Percentiles rank a stretch among this genome's conserved stretches.
These are phyloP conservation scores for Lasiodiplodia hormozganensis DNA, from an alignment of 2,329 filamentous ascomycete species.

Conservation along the genomic window DNA sequence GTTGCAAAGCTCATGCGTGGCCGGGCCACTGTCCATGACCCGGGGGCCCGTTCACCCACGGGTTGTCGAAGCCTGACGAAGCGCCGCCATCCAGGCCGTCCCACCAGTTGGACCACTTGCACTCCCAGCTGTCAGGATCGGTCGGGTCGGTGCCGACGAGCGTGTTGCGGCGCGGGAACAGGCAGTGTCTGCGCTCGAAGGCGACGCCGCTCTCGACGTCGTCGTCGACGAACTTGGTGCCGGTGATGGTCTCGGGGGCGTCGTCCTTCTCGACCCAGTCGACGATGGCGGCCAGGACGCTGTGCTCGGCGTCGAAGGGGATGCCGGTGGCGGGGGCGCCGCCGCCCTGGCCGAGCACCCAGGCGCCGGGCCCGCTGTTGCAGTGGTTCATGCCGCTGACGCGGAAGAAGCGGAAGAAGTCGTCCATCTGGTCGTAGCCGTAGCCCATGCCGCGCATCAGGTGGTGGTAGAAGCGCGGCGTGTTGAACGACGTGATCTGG, in stretches of 20 bases:
- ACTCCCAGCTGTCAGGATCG: conserved; percentile 42
- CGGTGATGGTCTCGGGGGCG: conserved; percentile 49
- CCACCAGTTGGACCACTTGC: conserved; percentile 29
- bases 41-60: not conserved
- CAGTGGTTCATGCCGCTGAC: conserved; percentile 62
- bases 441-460: conserved; percentile 52
- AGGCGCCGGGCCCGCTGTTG: conserved; percentile 55
- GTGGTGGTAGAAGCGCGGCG: conserved; percentile 57
- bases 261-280: conserved; percentile 54
- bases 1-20: not conserved
- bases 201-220: conserved; percentile 36
- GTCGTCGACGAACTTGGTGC: conserved; percentile 37
- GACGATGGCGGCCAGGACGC: conserved; percentile 56
- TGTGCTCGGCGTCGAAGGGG: conserved; percentile 48
- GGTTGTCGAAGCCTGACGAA: not conserved
- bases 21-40: not conserved
- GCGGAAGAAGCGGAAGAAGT: conserved; percentile 59
- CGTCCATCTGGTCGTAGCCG: conserved; percentile 44
- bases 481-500: conserved; percentile 55
- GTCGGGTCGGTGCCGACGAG: conserved; percentile 43
- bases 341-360: conserved; percentile 40
- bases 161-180: conserved; percentile 43
- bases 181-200: conserved; percentile 39
- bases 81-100: not conserved
- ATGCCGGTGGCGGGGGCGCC: conserved; percentile 38